These are phyloP conservation scores for Acer campestre DNA, from an alignment of 345 rosid genomes.

Conservation along the genomic window DNA sequence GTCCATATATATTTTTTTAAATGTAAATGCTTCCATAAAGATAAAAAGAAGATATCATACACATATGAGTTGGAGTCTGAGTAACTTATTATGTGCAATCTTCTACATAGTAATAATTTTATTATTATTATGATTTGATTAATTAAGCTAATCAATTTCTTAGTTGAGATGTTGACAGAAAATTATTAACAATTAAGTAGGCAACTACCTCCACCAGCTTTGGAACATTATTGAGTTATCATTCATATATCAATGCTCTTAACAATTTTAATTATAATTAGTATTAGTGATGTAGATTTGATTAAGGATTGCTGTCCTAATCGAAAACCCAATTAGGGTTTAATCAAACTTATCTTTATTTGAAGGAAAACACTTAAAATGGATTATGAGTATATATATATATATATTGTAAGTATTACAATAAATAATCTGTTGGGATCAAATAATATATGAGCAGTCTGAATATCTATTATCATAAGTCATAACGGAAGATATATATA, in stretches of 20 bases:
- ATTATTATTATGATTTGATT: conserved; percentile 3
- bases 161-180: conserved; percentile 29
- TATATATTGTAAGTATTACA: too few species aligned
- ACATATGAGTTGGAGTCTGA: conserved; percentile 28
- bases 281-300: background rate
- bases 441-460: too few species aligned
- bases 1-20: background rate
- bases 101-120: background rate
- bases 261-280: background rate
- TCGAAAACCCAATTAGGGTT: conserved; percentile 7
- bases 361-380: background rate
- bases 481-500: too few species aligned
- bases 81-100: conserved; percentile 15
- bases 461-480: too few species aligned
- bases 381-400: background rate
- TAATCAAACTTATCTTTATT: background rate
- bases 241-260: background rate
- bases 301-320: background rate
- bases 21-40: conserved; percentile 25
- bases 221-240: conserved; percentile 30
- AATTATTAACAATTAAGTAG: conserved; percentile 23
- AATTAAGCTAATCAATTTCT: conserved; percentile 16
- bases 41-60: background rate
- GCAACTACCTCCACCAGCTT: conserved; percentile 50
- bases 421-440: too few species aligned